These are phyloP conservation scores for Myriosclerotinia scirpicola DNA, from an alignment of 2,329 filamentous ascomycete species.

Conservation along the genomic window DNA sequence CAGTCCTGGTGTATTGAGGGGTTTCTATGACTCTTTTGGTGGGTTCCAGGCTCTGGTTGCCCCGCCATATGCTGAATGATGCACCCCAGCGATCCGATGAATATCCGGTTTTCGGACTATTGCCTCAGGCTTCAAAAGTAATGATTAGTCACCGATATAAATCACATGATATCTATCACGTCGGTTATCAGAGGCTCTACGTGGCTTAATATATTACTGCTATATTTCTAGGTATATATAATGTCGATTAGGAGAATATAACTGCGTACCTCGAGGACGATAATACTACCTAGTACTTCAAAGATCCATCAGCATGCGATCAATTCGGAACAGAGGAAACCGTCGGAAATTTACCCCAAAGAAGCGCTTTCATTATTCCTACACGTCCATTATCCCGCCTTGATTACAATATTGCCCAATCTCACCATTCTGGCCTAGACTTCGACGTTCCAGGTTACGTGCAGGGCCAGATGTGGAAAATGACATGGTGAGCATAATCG, in stretches of 20 bases:
- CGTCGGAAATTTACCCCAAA: not conserved
- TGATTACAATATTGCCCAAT: conserved; percentile 8
- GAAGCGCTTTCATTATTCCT: not conserved
- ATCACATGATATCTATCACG: not conserved
- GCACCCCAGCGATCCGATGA: not conserved
- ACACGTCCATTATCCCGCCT: not conserved
- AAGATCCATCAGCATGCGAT: not conserved
- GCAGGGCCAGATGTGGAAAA: conserved; percentile 3
- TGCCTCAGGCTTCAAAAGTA: not conserved
- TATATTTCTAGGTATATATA: not conserved
- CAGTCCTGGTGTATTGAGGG: conserved; percentile 5
- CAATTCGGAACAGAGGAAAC: not conserved
- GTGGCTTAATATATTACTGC: no score
- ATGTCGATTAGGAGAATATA: no score
- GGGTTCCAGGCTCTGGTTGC: conserved; percentile 10
- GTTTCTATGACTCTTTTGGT: conserved; percentile 13
- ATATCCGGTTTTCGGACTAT: conserved; percentile 5
- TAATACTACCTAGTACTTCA: not conserved
- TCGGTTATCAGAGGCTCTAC: no score
- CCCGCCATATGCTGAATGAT: conserved; percentile 14
- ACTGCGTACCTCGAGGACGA: not conserved
- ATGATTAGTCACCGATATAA: not conserved
- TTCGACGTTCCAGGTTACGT: not conserved
- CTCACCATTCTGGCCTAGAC: conserved; percentile 3
- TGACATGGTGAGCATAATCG: conserved; percentile 7